These are phyloP conservation scores for Ceratobasidium sp. DNA, from an alignment of 1,284 basidiomycete genomes.

Conservation along the genomic window DNA sequence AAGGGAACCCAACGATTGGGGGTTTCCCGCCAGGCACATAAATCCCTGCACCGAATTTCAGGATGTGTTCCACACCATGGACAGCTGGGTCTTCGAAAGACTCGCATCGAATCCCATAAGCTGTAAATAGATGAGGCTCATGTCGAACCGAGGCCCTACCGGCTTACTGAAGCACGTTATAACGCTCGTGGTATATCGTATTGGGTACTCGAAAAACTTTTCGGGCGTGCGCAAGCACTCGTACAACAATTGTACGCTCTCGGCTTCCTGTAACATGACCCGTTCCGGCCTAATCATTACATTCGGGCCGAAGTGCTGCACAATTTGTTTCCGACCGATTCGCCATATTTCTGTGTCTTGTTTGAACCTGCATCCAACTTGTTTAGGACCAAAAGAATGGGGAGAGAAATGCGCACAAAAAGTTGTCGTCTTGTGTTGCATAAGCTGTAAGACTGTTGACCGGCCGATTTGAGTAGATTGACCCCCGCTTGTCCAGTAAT, in stretches of 20 bases:
- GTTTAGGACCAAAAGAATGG: no score
- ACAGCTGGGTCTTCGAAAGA: not conserved
- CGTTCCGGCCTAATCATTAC: not conserved
- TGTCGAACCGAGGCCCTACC: not conserved
- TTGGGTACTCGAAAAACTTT: slow-evolving; percentile 16
- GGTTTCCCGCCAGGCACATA: not conserved
- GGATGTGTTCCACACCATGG: not conserved
- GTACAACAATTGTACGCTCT: slow-evolving; percentile 16
- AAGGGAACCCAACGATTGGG: not conserved
- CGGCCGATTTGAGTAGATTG: slow-evolving; percentile 18
- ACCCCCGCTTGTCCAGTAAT: slow-evolving; percentile 28
- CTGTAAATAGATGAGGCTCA: not conserved
- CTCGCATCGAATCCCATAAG: slow-evolving; percentile 10
- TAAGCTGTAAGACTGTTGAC: not conserved
- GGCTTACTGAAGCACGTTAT: slow-evolving; percentile 7
- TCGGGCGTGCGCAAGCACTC: slow-evolving; percentile 21
- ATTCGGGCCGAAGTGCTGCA: not conserved
- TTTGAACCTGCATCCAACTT: slow-evolving; percentile 24
- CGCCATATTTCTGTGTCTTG: slow-evolving; percentile 14
- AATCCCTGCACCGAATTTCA: not conserved
- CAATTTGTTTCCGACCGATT: not conserved
- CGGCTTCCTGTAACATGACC: slow-evolving; percentile 15
- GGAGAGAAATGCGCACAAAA: not conserved
- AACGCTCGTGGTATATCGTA: slow-evolving; percentile 30
- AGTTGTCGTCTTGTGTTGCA: not conserved